Conservation (phyloP, 192 early-diverging fungal species). For the Martensiomyces pterosporus region DNA sequence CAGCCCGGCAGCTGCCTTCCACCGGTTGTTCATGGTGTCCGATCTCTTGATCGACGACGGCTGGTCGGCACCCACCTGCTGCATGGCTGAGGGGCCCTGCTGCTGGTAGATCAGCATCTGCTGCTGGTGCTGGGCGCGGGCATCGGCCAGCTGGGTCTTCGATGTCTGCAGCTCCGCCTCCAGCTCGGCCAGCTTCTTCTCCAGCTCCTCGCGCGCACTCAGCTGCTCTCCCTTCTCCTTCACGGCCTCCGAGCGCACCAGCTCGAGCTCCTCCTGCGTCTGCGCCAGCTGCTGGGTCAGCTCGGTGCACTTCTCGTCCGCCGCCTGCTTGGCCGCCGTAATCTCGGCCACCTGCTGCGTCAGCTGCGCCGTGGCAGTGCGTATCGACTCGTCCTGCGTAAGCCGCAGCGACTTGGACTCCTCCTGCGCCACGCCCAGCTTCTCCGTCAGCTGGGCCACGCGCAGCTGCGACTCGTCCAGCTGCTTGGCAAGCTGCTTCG, state of each 20-base stretch:
- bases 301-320: constrained; percentile 22
- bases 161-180: constrained; percentile 31
- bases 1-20: constrained; percentile 27
- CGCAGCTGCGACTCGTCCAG: constrained; percentile 62
- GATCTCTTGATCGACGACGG: constrained; percentile 24
- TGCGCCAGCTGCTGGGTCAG: constrained; percentile 20
- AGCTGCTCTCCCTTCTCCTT: constrained; percentile 12
- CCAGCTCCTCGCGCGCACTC: constrained; percentile 14
- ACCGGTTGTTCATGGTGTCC: constrained; percentile 23
- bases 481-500: constrained; percentile 23
- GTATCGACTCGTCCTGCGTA: constrained; percentile 8
- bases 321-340: constrained; percentile 21
- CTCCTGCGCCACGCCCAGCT: constrained; percentile 29
- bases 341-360: constrained; percentile 16
- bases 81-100: neutral
- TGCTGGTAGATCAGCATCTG: constrained; percentile 25
- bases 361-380: constrained; percentile 14
- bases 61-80: constrained; percentile 7
- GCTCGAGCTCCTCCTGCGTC: constrained; percentile 22
- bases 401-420: constrained; percentile 16
- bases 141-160: constrained; percentile 30
- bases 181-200: constrained; percentile 35
- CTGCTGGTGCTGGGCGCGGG: constrained; percentile 40
- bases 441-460: constrained; percentile 56
- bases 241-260: constrained; percentile 14